Percentiles rank a stretch among this genome's conserved stretches.
phyloP scores from a whole-genome alignment of 2,329 filamentous ascomycete species.

The Arthroderma sp. region DNA sequence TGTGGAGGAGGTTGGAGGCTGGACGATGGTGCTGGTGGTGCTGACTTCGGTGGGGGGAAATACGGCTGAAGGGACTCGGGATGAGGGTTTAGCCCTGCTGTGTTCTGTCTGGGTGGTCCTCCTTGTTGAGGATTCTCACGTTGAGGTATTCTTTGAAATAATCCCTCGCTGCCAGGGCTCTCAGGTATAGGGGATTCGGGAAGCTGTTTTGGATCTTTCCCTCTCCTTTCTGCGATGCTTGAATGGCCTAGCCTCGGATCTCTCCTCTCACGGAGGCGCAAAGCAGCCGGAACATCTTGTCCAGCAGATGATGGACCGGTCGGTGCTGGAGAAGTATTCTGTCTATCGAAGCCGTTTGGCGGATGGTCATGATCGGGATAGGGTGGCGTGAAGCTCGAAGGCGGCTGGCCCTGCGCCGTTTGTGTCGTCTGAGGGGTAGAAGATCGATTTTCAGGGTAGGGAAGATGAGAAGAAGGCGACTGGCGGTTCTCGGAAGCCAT shows the following conservation, averaged over 20 bases:
- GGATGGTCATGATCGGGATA: no score
- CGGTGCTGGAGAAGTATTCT: no score
- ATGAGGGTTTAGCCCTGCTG: constrained; percentile 27
- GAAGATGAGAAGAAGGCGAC: no score
- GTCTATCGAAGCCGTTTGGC: no score
- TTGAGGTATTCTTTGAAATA: constrained; percentile 56
- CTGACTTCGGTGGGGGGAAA: constrained; percentile 41
- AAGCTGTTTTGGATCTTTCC: constrained; percentile 59
- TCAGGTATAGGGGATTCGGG: constrained; percentile 71
- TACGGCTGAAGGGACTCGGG: constrained; percentile 49
- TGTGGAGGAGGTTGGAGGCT: constrained; percentile 39
- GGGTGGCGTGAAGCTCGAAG: no score
- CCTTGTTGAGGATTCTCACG: constrained; percentile 19
- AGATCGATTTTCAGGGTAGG: no score
- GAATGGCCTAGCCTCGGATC: constrained; percentile 40
- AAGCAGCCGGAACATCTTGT: constrained; percentile 26
- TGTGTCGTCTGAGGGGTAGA: no score
- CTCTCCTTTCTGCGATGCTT: constrained; percentile 68
- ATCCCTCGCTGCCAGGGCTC: constrained; percentile 59
- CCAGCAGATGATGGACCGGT: constrained; percentile 15
- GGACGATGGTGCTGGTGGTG: constrained; percentile 11
- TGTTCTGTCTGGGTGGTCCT: constrained; percentile 1
- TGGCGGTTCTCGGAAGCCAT: no score
- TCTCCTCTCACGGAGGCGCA: constrained; percentile 34
- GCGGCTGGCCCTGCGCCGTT: no score